Evolutionary conservation across 2,329 filamentous ascomycete species (phyloP), one percentile per base, ranked within the genome.

Genomic region (Colletotrichum paranaense): DNA sequence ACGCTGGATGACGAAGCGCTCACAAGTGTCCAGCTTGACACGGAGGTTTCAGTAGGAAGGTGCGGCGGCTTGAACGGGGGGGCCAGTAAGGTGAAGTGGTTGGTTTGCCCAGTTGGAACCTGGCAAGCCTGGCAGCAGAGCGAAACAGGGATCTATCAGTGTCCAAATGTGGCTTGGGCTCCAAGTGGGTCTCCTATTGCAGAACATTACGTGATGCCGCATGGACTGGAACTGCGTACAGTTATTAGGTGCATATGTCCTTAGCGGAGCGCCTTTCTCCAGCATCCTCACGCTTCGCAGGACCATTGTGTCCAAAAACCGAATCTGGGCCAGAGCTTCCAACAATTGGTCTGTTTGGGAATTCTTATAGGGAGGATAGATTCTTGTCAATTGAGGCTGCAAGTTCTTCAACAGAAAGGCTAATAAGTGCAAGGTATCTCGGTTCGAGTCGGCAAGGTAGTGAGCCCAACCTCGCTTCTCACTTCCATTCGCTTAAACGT

Each of bases 1-100:
- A 69, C 67, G 55, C 55, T 71, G 75, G 75, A 74, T 75, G 75
- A 76, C 74, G 75, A 76, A 72, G 75, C 75, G 73, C 74, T 72
- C 75, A 38, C 65, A 52, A 74, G 72, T 75, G 75, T 69, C 68
- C 68, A 75, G 74, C 74, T 75, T 75, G 74, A 74, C 67, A 74
- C 72, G 72, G 62, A 67, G 72, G 72, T 74, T 72, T 74, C 71
- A 73, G 72, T 56, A 68, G 62, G 72, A 74, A 72, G 59, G 68
- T 72, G 62, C 68, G 68, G 68, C 72, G 68, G 62, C 58, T 74
- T 72, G 72, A 42, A 74, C 57, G 68, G 67, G 72, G 60, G 49
- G 49, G 32, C 46, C 57, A 67, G 59, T 68, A 59, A 26, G 58
- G 58, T 72, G 69, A 26, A 63, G 58, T 72, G 69, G 58, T 72